A percentile compares a stretch with the other conserved stretches of the same genome.
Conservation (phyloP, 2,329 filamentous ascomycete genomes). For the Aspergillus latus region DNA sequence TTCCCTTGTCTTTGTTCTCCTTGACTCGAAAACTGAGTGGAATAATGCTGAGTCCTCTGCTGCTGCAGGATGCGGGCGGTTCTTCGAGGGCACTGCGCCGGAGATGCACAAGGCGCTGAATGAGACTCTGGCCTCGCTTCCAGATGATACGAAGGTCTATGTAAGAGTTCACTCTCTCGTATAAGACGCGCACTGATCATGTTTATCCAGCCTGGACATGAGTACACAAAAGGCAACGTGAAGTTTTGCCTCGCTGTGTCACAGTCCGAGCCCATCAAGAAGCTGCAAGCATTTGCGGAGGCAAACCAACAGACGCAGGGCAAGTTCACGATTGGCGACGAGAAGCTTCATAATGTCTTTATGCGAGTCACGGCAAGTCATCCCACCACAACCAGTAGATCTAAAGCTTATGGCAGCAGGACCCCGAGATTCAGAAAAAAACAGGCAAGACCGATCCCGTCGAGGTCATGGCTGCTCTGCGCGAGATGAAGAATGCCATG, state of each 20-base stretch:
- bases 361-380: slow-evolving; percentile 76
- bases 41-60: background rate
- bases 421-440: slow-evolving; percentile 78
- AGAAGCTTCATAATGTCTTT: slow-evolving; percentile 97
- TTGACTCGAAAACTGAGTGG: too few species aligned
- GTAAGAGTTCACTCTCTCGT: slow-evolving; percentile 51
- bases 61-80: slow-evolving; percentile 76
- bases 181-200: background rate
- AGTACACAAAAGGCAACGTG: slow-evolving; percentile 97
- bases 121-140: slow-evolving; percentile 73
- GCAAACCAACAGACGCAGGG: slow-evolving; percentile 86
- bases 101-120: slow-evolving; percentile 96
- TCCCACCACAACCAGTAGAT: background rate
- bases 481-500: slow-evolving; percentile 75
- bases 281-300: slow-evolving; percentile 72
- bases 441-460: slow-evolving; percentile 78
- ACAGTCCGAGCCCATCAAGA: slow-evolving; percentile 72
- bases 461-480: slow-evolving; percentile 78
- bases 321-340: slow-evolving; percentile 93
- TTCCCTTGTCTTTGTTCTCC: background rate
- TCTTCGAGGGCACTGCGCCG: slow-evolving; percentile 86
- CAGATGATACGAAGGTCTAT: slow-evolving; percentile 89
- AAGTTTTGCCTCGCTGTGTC: slow-evolving; percentile 79
- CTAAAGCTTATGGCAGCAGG: slow-evolving; percentile 49
- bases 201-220: slow-evolving; percentile 73